Evolutionary conservation across 371 early-diverging fungal genomes (phyloP).

Genomic region (Entomophthora muscae): DNA sequence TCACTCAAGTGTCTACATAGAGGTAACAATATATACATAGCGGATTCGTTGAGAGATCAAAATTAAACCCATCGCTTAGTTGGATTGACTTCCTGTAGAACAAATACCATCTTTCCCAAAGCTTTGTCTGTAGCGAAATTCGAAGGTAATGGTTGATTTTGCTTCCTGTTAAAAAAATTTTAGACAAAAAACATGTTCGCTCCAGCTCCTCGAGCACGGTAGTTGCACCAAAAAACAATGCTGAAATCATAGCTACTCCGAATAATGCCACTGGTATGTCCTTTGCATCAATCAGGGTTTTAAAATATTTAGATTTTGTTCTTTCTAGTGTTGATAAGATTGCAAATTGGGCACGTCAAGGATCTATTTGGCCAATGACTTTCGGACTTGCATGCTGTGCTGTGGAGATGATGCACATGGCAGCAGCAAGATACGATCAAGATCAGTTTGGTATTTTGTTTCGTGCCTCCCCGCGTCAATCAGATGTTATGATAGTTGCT

Average conservation of each 20-base stretch:
- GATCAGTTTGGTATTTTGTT: conserved; percentile 95
- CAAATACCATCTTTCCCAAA: no score
- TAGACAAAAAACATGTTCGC: no score
- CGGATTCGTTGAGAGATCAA: no score
- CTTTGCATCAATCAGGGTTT: no score
- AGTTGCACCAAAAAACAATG: conserved; percentile 5
- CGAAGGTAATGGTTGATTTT: no score
- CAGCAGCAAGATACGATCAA: conserved; percentile 93
- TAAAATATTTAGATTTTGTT: conserved; percentile 33
- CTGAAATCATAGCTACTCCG: conserved; percentile 5
- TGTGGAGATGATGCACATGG: conserved; percentile 96
- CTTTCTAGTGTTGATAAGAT: conserved; percentile 78
- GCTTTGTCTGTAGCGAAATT: no score
- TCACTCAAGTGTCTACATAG: no score
- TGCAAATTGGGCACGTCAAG: conserved; percentile 85
- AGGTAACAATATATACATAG: no score
- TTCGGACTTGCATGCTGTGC: conserved; percentile 98
- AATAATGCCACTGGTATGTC: conserved; percentile 3
- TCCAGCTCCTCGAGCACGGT: background rate
- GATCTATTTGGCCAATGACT: conserved; percentile 94
- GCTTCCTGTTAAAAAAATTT: no score
- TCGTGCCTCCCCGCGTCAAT: conserved; percentile 94
- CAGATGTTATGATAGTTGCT: conserved; percentile 98
- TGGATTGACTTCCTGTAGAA: no score
- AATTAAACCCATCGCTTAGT: no score